Base-by-base conservation (phyloP, 768 basidiomycete genomes). In the Mycena capillaripes region DNA sequence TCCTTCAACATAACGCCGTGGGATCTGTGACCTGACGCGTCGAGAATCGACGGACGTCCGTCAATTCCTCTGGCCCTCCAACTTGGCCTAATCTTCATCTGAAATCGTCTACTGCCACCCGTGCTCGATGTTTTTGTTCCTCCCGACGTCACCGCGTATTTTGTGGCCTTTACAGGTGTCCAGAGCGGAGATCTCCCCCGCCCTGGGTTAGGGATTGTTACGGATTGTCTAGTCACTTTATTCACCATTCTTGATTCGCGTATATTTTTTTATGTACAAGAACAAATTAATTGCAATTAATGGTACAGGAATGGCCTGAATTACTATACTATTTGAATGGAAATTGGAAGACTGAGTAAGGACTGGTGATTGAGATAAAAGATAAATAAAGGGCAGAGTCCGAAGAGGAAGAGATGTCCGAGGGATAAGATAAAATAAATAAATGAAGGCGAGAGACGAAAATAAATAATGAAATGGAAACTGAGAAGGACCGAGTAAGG, bases 21-120 rank as follows among this genome's bases (percentile, higher is more conserved):
- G 59, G 40, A 40, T 2, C 21, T 69, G 68, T 61, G 60, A 69
- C 68, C 9, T n/a, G 19, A 55, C 68, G 68, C 68, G 68, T 69
- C 59, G 10, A 69, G 30, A 56, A 69, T 40, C 40, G 6, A 42
- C 60, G 68, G 68, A 69, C 52, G 42, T 62, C 68, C 67, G 67
- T 68, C 3, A 40, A n/a, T 44, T 27, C 25, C 7, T 25, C 27
- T 25, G 60, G 4, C 34, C 12, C 46, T 34, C 34, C 4, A 64
- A 23, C 27, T 32, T 21, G 17, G 9, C 25, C 9, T 27, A 52
- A 29, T 23, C 50, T n/a, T 48, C n/a, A 19, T 4, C 46, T 48
- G 11, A 7, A 48, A 14, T 3, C 27, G 14, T 32, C 50, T 16
- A 16, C 27, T n/a, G 27, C 40, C 40, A 2, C 11, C 29, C 19